Evolutionary conservation across 2,329 filamentous ascomycete genomes (phyloP).

Genomic region (Exserohilum turcica): DNA sequence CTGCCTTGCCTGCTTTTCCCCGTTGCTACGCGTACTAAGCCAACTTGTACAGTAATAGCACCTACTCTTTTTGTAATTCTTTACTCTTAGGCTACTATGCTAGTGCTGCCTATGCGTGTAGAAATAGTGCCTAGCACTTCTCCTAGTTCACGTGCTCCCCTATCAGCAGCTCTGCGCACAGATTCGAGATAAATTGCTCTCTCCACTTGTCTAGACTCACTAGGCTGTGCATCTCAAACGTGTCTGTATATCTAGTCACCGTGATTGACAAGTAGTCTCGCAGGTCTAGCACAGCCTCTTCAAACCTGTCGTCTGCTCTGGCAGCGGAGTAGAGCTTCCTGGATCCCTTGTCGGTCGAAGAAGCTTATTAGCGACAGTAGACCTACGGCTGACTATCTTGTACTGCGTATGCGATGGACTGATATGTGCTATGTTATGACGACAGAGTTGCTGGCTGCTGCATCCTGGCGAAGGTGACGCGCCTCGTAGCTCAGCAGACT

Average conservation of each 20-base stretch:
- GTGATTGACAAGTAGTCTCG: conserved; percentile 48
- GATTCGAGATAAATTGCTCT: not conserved
- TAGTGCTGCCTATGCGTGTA: not conserved
- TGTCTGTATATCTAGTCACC: conserved; percentile 12
- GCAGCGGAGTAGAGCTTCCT: too few relatives aligned
- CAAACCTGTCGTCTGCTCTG: conserved; percentile 14
- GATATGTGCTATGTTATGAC: not conserved
- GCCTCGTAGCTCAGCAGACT: conserved; percentile 9
- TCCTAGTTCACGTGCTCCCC: not conserved
- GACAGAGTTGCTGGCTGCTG: not conserved
- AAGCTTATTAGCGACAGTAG: not conserved
- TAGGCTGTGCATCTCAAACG: conserved; percentile 51
- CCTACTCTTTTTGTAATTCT: conserved; percentile 3
- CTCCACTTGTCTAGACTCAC: conserved; percentile 49
- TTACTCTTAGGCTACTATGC: not conserved
- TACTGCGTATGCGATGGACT: not conserved
- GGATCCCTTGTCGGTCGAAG: too few relatives aligned
- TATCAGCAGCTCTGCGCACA: not conserved
- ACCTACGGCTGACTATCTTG: not conserved
- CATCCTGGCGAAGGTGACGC: not conserved
- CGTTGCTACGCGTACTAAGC: conserved; percentile 15
- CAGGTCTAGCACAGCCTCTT: conserved; percentile 43
- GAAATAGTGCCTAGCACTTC: not conserved
- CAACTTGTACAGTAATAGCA: conserved; percentile 8
- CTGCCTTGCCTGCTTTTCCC: conserved; percentile 12